Percentiles rank a stretch among this genome's conserved stretches.
These are phyloP conservation scores for Eimeria acervulina DNA, from an alignment of 169 alveolate species.

Conservation along the genomic window DNA sequence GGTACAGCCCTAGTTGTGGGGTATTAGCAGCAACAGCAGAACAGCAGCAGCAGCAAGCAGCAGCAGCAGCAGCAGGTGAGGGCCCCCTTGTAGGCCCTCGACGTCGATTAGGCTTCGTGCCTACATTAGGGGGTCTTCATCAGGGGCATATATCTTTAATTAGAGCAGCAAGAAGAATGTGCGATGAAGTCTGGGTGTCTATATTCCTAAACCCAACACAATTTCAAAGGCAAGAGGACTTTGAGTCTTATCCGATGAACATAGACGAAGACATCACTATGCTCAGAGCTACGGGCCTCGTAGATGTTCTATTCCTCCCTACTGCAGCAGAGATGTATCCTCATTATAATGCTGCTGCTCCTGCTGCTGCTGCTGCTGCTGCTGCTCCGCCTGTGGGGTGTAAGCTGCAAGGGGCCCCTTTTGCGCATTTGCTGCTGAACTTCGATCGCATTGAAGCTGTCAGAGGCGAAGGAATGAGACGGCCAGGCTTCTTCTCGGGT, in stretches of 20 bases:
- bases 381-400: neutral
- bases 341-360: neutral
- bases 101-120: conserved; percentile 57
- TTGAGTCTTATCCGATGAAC: conserved; percentile 49
- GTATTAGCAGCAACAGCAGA: conserved; percentile 9
- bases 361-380: neutral
- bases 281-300: neutral
- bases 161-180: conserved; percentile 8
- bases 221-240: conserved; percentile 64
- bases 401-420: neutral
- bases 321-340: neutral
- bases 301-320: conserved; percentile 32
- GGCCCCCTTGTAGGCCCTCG: conserved; percentile 36
- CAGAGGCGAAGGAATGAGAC: conserved; percentile 66
- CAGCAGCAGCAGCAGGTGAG: too few species aligned
- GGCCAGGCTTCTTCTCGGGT: conserved; percentile 69
- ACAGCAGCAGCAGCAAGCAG: neutral
- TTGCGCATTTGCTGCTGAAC: conserved; percentile 16
- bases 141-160: conserved; percentile 66
- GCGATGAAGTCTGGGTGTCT: conserved; percentile 75
- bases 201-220: conserved; percentile 69
- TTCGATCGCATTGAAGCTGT: conserved; percentile 47
- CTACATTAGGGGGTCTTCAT: conserved; percentile 80
- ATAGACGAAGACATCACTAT: conserved; percentile 38
- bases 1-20: neutral